Percentiles rank a stretch among this genome's conserved stretches.
These are phyloP conservation scores for Starmera caribaea DNA, from an alignment of 805 yeast species.

Conservation along the genomic window DNA sequence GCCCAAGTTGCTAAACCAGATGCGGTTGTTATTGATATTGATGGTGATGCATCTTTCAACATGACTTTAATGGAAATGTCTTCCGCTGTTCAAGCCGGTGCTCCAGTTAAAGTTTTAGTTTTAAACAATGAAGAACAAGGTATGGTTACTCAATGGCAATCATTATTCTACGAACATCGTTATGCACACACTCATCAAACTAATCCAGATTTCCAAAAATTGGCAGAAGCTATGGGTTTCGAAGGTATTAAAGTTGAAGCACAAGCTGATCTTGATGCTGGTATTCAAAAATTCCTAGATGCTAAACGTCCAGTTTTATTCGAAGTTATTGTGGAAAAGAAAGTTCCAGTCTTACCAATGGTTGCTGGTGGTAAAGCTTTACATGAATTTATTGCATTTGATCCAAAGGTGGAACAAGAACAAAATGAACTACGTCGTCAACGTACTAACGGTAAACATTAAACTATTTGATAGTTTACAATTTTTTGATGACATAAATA, in stretches of 20 bases:
- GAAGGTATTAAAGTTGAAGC: conserved; percentile 66
- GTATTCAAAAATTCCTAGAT: conserved; percentile 60
- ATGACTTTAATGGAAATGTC: conserved; percentile 93
- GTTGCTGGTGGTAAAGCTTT: conserved; percentile 94
- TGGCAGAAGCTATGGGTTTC: conserved; percentile 92
- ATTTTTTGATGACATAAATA: no score
- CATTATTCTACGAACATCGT: conserved; percentile 92
- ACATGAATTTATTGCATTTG: conserved; percentile 86
- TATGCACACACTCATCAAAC: conserved; percentile 96
- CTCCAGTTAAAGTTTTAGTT: conserved; percentile 84
- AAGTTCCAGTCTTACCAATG: conserved; percentile 95
- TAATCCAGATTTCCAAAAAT: conserved; percentile 87
- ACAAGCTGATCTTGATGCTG: conserved; percentile 54
- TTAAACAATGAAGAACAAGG: conserved; percentile 98
- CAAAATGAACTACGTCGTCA: conserved; percentile 56
- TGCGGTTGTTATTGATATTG: conserved; percentile 90
- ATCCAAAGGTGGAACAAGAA: conserved; percentile 68
- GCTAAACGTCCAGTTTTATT: conserved; percentile 69
- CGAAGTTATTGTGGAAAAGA: conserved; percentile 83
- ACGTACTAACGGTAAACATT: conserved; percentile 69
- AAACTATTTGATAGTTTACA: conserved; percentile 5
- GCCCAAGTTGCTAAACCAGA: conserved; percentile 96
- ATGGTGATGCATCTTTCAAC: conserved; percentile 98
- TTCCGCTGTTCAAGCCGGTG: conserved; percentile 87
- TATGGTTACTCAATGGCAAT: conserved; percentile 99